Base-by-base conservation (phyloP, 2,329 filamentous ascomycete species). In the Alternaria rosae region DNA sequence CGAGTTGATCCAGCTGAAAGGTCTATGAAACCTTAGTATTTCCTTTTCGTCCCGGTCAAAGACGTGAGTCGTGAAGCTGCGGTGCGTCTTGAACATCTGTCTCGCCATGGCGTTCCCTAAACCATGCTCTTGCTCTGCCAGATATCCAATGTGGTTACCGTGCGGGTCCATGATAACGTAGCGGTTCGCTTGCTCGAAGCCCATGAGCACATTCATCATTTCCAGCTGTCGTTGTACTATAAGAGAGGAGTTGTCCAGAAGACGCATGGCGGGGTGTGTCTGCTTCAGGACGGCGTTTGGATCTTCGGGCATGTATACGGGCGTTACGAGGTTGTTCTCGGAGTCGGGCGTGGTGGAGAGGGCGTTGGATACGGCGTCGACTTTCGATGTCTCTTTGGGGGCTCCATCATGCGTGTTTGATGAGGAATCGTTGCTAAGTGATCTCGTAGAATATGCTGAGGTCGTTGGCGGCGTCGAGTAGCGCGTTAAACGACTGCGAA, bases 181-280 rank as follows among this genome's bases (percentile, higher is more conserved):
- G 73, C 84, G 84, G 70, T 90, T 90, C 12, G 88, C 87, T 74
- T 90, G 88, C 75, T 90, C 88, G 66, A 89, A 89, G 2, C 88
- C 88, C 75, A 89, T 78, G 70, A 90, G 82, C 10, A 90, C 81
- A 74, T 89, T 90, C 85, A 89, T 88, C 80, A 89, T 84, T 71
- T 90, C 88, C 26, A 90, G 71, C 69, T 90, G 87, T 30, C 88
- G 81, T 67, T 89, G 87, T 10, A 90, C 83, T 7, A 90, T 84
- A 45, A 90, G 80, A 9, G 86, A 84, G 2, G 87, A 89, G 70
- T 90, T 89, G 44, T 85, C 82, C 20, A 90, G 79, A 20, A 90
- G 81, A 8, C 81, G 80, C 56, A 84, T 82, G 1, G 87, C 86
- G 0, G 88, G 88, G 66, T 90, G 88, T 2, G 78, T 81, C 44